Conservation (phyloP, 192 early-diverging fungal species). For the Mortierella claussenii region DNA sequence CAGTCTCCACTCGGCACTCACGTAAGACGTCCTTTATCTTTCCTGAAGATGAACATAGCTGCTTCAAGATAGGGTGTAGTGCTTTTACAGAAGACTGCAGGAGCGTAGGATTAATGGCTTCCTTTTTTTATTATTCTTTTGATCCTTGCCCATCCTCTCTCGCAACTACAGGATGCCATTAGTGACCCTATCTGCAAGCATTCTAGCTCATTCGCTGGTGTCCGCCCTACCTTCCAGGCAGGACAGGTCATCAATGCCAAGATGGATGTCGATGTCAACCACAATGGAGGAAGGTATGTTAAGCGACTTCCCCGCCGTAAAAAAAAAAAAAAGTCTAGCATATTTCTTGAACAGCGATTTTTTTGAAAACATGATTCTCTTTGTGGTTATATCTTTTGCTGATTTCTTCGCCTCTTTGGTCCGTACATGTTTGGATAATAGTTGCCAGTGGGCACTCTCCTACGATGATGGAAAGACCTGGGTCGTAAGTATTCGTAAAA, state of each 20-base stretch:
- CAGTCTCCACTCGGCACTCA: constrained; percentile 41
- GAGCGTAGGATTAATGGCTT: too few relatives aligned
- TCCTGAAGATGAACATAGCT: not conserved
- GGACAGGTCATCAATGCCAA: constrained; percentile 28
- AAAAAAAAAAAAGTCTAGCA: not conserved
- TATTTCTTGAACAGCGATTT: too few relatives aligned
- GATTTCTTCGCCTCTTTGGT: too few relatives aligned
- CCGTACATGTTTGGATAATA: too few relatives aligned
- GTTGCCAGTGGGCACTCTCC: constrained; percentile 51
- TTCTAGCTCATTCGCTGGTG: constrained; percentile 37
- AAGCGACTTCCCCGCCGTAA: too few relatives aligned
- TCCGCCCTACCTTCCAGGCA: constrained; percentile 48
- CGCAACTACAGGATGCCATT: constrained; percentile 16
- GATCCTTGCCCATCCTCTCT: not conserved
- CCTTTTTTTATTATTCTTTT: not conserved
- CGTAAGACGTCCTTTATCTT: constrained; percentile 9
- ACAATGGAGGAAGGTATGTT: constrained; percentile 41
- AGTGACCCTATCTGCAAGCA: constrained; percentile 48
- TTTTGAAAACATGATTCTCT: too few relatives aligned
- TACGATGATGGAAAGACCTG: constrained; percentile 47
- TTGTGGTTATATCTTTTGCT: too few relatives aligned
- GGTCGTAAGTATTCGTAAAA: constrained; percentile 48
- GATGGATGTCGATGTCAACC: constrained; percentile 53
- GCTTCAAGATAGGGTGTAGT: too few relatives aligned
- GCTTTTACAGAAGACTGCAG: too few relatives aligned